A percentile compares a stretch with the other conserved stretches of the same genome.
Evolutionary conservation across 768 basidiomycete genomes (phyloP).

Genomic region (Hirschioporus abietinus): DNA sequence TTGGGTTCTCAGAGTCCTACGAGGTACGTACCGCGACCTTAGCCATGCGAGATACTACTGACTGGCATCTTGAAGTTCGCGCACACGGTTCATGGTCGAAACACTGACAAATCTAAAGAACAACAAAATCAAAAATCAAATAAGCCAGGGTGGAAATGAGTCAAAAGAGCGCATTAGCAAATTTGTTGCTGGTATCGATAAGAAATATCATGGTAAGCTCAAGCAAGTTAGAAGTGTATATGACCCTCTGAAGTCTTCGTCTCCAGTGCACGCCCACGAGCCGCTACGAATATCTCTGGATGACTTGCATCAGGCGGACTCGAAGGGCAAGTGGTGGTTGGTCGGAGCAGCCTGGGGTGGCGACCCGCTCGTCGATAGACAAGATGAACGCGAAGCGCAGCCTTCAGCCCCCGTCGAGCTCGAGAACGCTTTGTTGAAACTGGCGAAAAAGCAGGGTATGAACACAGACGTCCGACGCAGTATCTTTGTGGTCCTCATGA

Average conservation of each 20-base stretch:
- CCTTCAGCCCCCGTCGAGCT: slow-evolving; percentile 26
- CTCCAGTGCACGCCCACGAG: slow-evolving; percentile 75
- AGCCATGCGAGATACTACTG: not conserved
- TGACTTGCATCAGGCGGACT: slow-evolving; percentile 82
- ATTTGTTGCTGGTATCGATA: slow-evolving; percentile 68
- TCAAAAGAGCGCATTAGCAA: slow-evolving; percentile 86
- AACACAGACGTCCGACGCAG: slow-evolving; percentile 92
- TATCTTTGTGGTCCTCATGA: slow-evolving; percentile 93
- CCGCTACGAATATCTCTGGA: slow-evolving; percentile 78
- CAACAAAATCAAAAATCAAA: slow-evolving; percentile 70
- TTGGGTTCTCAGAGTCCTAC: slow-evolving; percentile 44
- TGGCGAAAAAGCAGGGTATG: slow-evolving; percentile 97
- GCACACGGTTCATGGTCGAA: slow-evolving; percentile 94
- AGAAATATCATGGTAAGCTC: slow-evolving; percentile 66
- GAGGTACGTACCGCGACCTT: slow-evolving; percentile 38
- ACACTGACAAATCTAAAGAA: slow-evolving; percentile 89
- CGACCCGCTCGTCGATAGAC: slow-evolving; percentile 78
- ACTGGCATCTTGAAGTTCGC: slow-evolving; percentile 49
- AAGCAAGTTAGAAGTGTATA: not conserved
- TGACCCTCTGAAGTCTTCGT: slow-evolving; percentile 8
- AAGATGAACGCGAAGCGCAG: slow-evolving; percentile 30
- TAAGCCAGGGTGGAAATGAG: slow-evolving; percentile 67
- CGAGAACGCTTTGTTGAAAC: slow-evolving; percentile 49
- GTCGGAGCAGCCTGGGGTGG: slow-evolving; percentile 96
- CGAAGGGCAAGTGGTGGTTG: slow-evolving; percentile 97